Evolutionary conservation across 345 rosid species (phyloP).

Genomic region (Excoecaria cochinchinensis): DNA sequence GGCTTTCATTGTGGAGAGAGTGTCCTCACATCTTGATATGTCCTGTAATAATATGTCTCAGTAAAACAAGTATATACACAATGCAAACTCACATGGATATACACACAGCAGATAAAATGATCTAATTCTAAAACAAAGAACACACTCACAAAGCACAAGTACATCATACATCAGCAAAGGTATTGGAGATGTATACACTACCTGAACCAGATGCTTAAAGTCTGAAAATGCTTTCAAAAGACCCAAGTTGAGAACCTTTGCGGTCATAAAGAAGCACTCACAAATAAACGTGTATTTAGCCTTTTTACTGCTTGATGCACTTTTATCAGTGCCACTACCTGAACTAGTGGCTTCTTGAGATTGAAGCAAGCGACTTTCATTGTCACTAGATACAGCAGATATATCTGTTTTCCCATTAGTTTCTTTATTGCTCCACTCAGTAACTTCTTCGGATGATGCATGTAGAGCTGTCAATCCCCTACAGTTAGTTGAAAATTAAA

Average conservation of each 20-base stretch:
- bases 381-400: conserved; percentile 35
- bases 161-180: background rate
- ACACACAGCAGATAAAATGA: background rate
- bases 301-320: conserved; percentile 36
- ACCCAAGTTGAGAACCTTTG: conserved; percentile 94
- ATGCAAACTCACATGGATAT: background rate
- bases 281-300: conserved; percentile 70
- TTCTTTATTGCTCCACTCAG: conserved; percentile 68
- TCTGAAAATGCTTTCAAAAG: conserved; percentile 93
- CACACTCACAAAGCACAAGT: background rate
- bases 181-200: conserved; percentile 27
- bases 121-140: background rate
- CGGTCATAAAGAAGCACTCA: conserved; percentile 99
- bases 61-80: background rate
- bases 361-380: conserved; percentile 57
- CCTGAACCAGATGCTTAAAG: conserved; percentile 97
- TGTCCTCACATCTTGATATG: conserved; percentile 78
- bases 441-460: conserved; percentile 92
- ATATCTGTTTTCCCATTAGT: conserved; percentile 30
- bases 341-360: conserved; percentile 83
- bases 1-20: conserved; percentile 61
- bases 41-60: conserved; percentile 43
- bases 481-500: conserved; percentile 20
- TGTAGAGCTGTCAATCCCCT: conserved; percentile 87
- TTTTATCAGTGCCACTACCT: conserved; percentile 39